Base-by-base conservation (phyloP, 768 basidiomycete genomes). In the Hemileccinum impolitum region DNA sequence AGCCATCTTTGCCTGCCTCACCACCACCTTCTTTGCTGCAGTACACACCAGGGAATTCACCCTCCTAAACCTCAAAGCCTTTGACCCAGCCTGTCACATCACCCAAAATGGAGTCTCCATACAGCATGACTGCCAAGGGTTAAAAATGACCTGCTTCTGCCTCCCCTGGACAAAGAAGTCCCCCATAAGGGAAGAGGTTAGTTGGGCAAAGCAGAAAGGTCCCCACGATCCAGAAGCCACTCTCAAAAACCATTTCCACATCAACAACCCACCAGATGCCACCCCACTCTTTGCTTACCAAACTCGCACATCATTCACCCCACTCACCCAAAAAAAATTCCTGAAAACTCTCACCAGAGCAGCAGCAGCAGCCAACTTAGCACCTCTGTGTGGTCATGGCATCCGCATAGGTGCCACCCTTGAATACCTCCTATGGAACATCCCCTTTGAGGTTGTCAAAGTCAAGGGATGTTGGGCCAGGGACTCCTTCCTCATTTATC, bases 381-480 rank as follows among this genome's bases (percentile, higher is more conserved):
- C 51, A 2, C 49, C 52, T 2, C 17, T 64, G 26, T 51, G 60
- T 4, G 54, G 63, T 6, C 65, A 70, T 50, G 48, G 64, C 19
- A 54, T 66, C 6, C 55, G 62, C 48, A 65, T 69, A 6, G 61
- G 69, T 1, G 44, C 62, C 4, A 72, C 69, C 0, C 55, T 75
- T 0, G 65, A 70, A 44, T 73, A 72, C 48, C 62, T 74, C 0
- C 61, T 75, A 5, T 53, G 61, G 7, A 69, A 67, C 0, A 47
- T 68, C 0, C 65, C 71, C 3, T 69, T 75, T 37, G 64, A 75
- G 3, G 66, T 68, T 0, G 59, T 73, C 28, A 71, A 71, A 39
- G 54, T 56, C 1, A 73, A 60, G 18, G 43, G 35, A 2, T 4
- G 35, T 6, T 75, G 72, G 74, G 48, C 56, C 0, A 66, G 69